Evolutionary conservation across 179 eudicot species (phyloP).

Genomic region (Spinacia oleracea): DNA sequence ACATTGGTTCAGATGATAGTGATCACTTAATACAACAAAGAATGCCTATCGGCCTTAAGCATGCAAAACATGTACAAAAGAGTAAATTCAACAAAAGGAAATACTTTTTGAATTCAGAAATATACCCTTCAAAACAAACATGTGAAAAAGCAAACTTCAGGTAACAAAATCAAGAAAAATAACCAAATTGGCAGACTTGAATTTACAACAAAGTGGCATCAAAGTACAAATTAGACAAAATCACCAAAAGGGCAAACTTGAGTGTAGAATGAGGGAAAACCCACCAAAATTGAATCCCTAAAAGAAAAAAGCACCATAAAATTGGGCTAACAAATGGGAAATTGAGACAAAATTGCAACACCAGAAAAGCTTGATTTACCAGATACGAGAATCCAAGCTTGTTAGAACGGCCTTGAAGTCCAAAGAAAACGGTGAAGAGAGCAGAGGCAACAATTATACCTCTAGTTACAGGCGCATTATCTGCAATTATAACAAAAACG

Average conservation of each 20-base stretch:
- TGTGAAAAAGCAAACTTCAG: background rate
- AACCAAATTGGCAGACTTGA: background rate
- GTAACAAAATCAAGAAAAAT: background rate
- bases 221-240: background rate
- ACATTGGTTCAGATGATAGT: background rate
- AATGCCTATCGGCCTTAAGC: background rate
- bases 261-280: background rate
- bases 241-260: background rate
- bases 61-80: background rate
- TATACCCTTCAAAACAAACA: background rate
- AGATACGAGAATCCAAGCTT: slow-evolving; percentile 77
- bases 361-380: slow-evolving; percentile 36
- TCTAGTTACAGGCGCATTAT: slow-evolving; percentile 90
- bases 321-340: background rate
- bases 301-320: background rate
- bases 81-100: background rate
- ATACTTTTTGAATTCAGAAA: background rate
- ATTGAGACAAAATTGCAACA: background rate
- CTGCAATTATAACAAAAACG: slow-evolving; percentile 33
- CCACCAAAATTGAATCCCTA: background rate
- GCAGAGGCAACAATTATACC: slow-evolving; percentile 61
- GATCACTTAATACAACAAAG: background rate
- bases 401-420: slow-evolving; percentile 69
- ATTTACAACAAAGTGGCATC: background rate
- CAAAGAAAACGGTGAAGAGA: slow-evolving; percentile 74